phyloP scores from a whole-genome alignment of 352 stramenopile species.

The Hyaloperonospora arabidopsidis region DNA sequence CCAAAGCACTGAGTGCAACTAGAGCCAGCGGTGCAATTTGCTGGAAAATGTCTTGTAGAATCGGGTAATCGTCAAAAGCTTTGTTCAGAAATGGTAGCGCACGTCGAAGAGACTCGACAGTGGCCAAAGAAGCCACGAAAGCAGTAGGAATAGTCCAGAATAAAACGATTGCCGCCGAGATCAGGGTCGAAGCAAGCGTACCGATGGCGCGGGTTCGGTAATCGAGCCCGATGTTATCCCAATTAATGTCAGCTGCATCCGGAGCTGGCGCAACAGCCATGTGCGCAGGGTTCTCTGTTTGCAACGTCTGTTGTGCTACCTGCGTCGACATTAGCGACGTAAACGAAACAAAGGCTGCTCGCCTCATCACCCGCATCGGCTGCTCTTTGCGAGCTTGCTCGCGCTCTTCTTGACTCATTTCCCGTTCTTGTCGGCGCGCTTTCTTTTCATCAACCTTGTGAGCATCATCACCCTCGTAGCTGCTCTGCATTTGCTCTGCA shows the following conservation, averaged over 20 bases:
- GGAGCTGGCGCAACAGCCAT: constrained; percentile 51
- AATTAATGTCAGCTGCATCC: constrained; percentile 61
- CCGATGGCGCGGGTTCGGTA: constrained; percentile 46
- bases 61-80: constrained; percentile 52
- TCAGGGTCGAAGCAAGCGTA: constrained; percentile 37
- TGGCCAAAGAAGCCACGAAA: constrained; percentile 65
- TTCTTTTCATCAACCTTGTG: constrained; percentile 29
- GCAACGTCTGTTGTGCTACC: constrained; percentile 59
- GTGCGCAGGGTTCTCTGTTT: constrained; percentile 45
- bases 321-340: constrained; percentile 63
- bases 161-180: constrained; percentile 61
- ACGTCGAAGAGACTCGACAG: constrained; percentile 54
- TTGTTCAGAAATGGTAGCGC: constrained; percentile 57
- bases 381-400: constrained; percentile 38
- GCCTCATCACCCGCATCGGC: constrained; percentile 58
- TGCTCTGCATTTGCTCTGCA: constrained; percentile 14
- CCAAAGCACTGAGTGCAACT: constrained; percentile 50
- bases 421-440: constrained; percentile 24
- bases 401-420: constrained; percentile 44
- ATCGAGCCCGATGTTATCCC: constrained; percentile 59
- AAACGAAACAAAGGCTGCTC: constrained; percentile 72
- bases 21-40: constrained; percentile 63
- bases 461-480: constrained; percentile 18
- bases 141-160: constrained; percentile 82
- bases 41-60: constrained; percentile 56